Percentiles rank a stretch among this genome's conserved stretches.
These are phyloP conservation scores for Limnanthes douglasii DNA, from an alignment of 345 rosid species.

Conservation along the genomic window DNA sequence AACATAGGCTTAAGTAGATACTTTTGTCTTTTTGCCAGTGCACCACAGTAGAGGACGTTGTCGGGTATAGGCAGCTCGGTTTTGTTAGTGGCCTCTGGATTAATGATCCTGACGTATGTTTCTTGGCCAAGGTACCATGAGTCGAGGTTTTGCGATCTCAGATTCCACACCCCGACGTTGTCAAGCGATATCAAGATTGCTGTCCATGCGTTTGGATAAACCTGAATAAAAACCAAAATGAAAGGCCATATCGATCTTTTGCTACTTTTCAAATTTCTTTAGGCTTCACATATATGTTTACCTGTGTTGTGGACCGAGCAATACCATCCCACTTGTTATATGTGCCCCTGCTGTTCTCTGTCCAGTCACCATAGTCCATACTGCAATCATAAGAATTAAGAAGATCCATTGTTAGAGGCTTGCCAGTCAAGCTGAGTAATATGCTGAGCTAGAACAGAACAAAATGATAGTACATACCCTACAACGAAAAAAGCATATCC, in stretches of 20 bases:
- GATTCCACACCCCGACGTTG: conserved; percentile 95
- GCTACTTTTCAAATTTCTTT: too few relatives aligned
- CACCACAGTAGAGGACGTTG: conserved; percentile 83
- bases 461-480: conserved; percentile 35
- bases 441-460: too few relatives aligned
- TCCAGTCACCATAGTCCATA: conserved; percentile 98
- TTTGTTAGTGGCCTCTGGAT: conserved; percentile 86
- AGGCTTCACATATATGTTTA: too few relatives aligned
- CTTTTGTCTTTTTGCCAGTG: conserved; percentile 65
- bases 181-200: conserved; percentile 82
- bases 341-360: conserved; percentile 91
- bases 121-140: conserved; percentile 99
- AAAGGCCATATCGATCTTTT: not conserved
- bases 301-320: conserved; percentile 87
- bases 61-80: conserved; percentile 77
- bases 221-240: conserved; percentile 23
- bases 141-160: conserved; percentile 92
- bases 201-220: conserved; percentile 98
- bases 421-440: too few relatives aligned
- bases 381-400: conserved; percentile 24
- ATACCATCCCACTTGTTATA: conserved; percentile 99
- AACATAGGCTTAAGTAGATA: conserved; percentile 11
- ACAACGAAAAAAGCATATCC: conserved; percentile 94
- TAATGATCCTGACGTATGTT: conserved; percentile 76
- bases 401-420: too few relatives aligned